Conservation (phyloP, 352 stramenopile species). For the Globisporangium viniferum region DNA sequence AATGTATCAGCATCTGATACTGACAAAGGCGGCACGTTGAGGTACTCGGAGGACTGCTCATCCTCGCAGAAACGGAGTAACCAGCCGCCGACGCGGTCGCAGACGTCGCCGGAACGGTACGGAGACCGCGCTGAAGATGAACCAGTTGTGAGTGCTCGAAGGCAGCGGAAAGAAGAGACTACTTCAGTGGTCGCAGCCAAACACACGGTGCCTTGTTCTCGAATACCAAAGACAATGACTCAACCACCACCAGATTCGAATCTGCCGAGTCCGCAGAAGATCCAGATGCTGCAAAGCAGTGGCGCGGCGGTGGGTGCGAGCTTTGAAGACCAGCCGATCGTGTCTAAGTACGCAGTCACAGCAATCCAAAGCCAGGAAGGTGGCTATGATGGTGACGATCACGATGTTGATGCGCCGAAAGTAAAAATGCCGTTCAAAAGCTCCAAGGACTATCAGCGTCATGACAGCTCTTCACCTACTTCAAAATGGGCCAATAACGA, state of each 20-base stretch:
- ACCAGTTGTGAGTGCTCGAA: not conserved
- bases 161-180: not conserved
- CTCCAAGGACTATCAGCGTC: not conserved
- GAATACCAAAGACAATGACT: not conserved
- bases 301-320: not conserved
- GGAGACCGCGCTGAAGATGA: not conserved
- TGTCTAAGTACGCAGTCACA: constrained; percentile 29
- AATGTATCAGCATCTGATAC: not conserved
- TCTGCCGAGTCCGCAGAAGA: constrained; percentile 33
- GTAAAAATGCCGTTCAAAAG: not conserved
- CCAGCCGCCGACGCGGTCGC: constrained; percentile 5
- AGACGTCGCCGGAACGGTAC: constrained; percentile 10
- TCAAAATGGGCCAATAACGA: constrained; percentile 26
- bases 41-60: not conserved
- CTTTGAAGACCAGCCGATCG: constrained; percentile 33
- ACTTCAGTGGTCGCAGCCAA: not conserved
- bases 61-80: not conserved
- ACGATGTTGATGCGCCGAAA: constrained; percentile 35
- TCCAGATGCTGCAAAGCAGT: constrained; percentile 44
- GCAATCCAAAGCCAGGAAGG: constrained; percentile 5
- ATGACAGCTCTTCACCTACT: not conserved
- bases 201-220: not conserved
- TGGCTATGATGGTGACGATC: not conserved
- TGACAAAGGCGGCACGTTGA: not conserved
- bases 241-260: not conserved